Evolutionary conservation across 148 eudicot genomes (phyloP).

Genomic region (Simmondsia chinensis): DNA sequence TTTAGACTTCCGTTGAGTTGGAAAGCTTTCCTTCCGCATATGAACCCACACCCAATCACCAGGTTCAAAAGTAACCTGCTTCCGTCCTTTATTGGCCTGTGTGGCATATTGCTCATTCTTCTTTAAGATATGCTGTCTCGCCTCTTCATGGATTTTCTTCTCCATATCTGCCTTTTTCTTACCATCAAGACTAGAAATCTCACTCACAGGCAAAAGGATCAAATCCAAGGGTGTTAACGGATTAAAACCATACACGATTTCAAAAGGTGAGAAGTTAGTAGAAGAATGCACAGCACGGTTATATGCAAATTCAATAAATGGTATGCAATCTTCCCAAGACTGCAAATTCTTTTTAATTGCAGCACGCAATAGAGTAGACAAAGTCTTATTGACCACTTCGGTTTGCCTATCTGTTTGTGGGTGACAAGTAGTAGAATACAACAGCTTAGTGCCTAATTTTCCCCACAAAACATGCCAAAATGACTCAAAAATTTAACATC

Average conservation of each 20-base stretch:
- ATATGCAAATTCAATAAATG: too few relatives aligned
- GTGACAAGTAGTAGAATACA: too few relatives aligned
- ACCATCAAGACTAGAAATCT: background rate
- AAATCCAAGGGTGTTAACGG: constrained; percentile 4
- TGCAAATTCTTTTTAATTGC: too few relatives aligned
- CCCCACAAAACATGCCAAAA: too few relatives aligned
- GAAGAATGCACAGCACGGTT: constrained; percentile 5
- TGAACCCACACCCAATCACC: too few relatives aligned
- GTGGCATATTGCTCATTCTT: background rate
- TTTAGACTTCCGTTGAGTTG: background rate
- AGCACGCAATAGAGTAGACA: too few relatives aligned
- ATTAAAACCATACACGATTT: constrained; percentile 4
- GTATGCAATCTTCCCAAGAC: too few relatives aligned
- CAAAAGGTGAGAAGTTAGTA: constrained; percentile 1
- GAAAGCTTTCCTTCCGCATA: background rate
- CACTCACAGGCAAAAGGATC: background rate
- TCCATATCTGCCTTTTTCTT: constrained; percentile 1
- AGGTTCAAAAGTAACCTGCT: background rate
- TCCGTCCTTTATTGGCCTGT: background rate
- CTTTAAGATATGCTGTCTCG: background rate
- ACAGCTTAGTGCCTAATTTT: too few relatives aligned
- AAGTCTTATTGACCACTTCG: too few relatives aligned
- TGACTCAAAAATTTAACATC: too few relatives aligned
- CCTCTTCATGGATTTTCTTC: background rate
- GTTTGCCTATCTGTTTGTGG: too few relatives aligned